Conservation (phyloP, 306 rosid genomes). For the Quercus rubra region DNA sequence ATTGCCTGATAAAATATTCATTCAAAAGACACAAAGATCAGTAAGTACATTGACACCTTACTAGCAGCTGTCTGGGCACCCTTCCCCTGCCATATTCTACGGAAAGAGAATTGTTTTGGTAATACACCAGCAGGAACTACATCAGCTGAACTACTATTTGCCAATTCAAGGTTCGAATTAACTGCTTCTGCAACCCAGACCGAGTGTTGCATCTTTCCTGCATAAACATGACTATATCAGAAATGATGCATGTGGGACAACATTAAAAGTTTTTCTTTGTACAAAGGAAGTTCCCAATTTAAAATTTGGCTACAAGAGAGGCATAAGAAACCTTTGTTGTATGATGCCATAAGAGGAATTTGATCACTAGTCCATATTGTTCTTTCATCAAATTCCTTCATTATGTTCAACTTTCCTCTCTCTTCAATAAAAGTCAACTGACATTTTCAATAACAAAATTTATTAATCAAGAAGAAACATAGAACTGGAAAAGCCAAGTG, state of each 20-base stretch:
- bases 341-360: slow-evolving; percentile 93
- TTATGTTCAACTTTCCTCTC: slow-evolving; percentile 73
- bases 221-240: slow-evolving; percentile 27
- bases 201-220: slow-evolving; percentile 98
- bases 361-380: slow-evolving; percentile 96
- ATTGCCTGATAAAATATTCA: background rate
- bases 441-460: slow-evolving; percentile 8
- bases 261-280: background rate
- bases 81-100: slow-evolving; percentile 98
- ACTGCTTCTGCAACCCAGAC: slow-evolving; percentile 79
- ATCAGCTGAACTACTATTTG: slow-evolving; percentile 39
- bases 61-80: slow-evolving; percentile 86
- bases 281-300: background rate
- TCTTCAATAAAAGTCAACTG: slow-evolving; percentile 81
- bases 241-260: background rate
- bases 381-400: slow-evolving; percentile 93
- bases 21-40: background rate
- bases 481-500: slow-evolving; percentile 13
- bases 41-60: slow-evolving; percentile 50
- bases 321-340: slow-evolving; percentile 64
- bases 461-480: background rate
- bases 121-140: slow-evolving; percentile 60
- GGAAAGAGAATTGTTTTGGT: slow-evolving; percentile 58
- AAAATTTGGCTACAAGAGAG: background rate
- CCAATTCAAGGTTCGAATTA: slow-evolving; percentile 57